Conservation (phyloP, 2,329 filamentous ascomycete species). For the Microcyclosporella mali region DNA sequence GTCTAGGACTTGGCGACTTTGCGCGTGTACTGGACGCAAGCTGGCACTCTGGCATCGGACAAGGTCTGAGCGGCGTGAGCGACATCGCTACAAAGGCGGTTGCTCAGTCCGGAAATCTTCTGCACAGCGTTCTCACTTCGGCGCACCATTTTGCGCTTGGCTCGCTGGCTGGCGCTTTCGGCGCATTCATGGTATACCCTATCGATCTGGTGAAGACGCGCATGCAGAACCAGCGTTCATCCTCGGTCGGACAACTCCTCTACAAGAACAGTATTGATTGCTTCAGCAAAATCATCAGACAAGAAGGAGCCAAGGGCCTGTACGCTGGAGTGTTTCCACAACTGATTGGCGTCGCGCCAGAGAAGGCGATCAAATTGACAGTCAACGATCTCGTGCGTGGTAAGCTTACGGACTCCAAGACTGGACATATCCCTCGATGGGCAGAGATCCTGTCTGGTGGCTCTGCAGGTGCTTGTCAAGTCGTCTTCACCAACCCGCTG, state of each 20-base stretch:
- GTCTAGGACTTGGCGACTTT: conserved; percentile 77
- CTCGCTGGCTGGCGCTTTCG: conserved; percentile 87
- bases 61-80: conserved; percentile 41
- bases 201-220: conserved; percentile 98
- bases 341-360: conserved; percentile 93
- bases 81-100: conserved; percentile 49
- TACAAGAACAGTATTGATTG: conserved; percentile 99
- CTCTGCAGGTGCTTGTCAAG: conserved; percentile 86
- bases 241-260: conserved; percentile 73
- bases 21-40: conserved; percentile 90
- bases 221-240: conserved; percentile 91
- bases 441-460: conserved; percentile 84
- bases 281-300: conserved; percentile 83
- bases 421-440: conserved; percentile 62
- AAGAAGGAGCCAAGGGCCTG: conserved; percentile 81
- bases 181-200: conserved; percentile 98
- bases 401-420: conserved; percentile 65
- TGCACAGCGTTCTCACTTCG: conserved; percentile 66
- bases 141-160: conserved; percentile 86
- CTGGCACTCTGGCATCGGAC: conserved; percentile 60
- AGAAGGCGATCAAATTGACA: conserved; percentile 98
- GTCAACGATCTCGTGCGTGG: conserved; percentile 89
- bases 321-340: conserved; percentile 95
- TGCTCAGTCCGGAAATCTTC: conserved; percentile 50
- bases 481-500: conserved; percentile 94